Base-by-base conservation (phyloP, 108 stramenopile species). In the Cyclotella kingstonii region DNA sequence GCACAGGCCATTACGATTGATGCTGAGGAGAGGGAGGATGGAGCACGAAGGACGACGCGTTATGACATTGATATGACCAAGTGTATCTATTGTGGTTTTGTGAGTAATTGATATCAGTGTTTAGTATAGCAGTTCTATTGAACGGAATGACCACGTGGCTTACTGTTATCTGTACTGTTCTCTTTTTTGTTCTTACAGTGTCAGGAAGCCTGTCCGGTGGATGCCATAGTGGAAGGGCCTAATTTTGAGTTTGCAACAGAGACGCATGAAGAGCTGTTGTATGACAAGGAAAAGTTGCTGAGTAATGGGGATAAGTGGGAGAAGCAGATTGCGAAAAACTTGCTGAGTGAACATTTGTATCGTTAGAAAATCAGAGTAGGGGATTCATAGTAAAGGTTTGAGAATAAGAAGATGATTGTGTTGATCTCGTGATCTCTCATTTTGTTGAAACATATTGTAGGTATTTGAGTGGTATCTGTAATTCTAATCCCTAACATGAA, bases 61-160 rank as follows among this genome's bases (percentile, higher is more conserved):
- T 98, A 99, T 81, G 98, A 99, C 73, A 99, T 99, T 78, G 98
- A 99, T 78, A 99, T 99, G 98, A 98, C 97, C 65, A 99, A 99
- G 85, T 99, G 98, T 68, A 99, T 99, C 63, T 99, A 97, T 79
- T 99, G 98, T 69, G 98, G 98, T 62, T 99, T 94, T 72, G 73
- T 75, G 47, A 75, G 73, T 75, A 2, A 27, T 25, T 26, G 26
- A 17, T 45, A 14, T 50, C 14, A 30, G 9, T 60, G 26, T 62
- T 12, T 11, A 17, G 3, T 50, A 33, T 3, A 21, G n/a, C 14
- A 10, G 11, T 7, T 28, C 29, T 34, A 42, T n/a, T 62, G 7
- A 54, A 39, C n/a, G n/a, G n/a, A n/a, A n/a, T 36, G 5, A 33
- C 22, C 38, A 39, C 55, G 17, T 5, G 28, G 26, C 23, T 51